A percentile compares a stretch with the other conserved stretches of the same genome.
phyloP scores from a whole-genome alignment of 805 yeast species.

The Saccharomyces mikatae region DNA sequence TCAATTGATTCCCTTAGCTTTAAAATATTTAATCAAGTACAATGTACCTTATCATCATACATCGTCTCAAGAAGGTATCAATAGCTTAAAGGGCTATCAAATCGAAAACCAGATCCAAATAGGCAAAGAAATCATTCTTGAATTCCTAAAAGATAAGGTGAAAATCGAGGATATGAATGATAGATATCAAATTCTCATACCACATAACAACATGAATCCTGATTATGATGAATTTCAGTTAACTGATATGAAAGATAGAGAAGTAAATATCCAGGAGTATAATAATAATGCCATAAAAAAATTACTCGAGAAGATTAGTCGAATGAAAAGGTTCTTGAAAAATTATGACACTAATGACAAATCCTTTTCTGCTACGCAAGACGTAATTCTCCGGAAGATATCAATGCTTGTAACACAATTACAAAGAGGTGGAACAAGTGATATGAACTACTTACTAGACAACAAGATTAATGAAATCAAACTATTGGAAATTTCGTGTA shows the following conservation, averaged over 20 bases:
- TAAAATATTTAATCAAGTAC: neutral
- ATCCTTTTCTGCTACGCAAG: constrained; percentile 2
- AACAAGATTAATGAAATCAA: constrained; percentile 22
- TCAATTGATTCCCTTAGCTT: neutral
- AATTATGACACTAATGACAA: neutral
- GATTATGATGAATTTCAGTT: neutral
- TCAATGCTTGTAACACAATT: constrained; percentile 17
- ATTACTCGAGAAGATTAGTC: constrained; percentile 12
- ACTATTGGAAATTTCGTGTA: constrained; percentile 17
- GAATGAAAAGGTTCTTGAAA: constrained; percentile 16
- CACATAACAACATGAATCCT: neutral
- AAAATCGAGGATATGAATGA: neutral
- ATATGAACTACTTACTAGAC: constrained; percentile 20
- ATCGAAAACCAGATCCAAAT: neutral
- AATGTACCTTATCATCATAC: neutral
- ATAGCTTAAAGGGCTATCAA: neutral
- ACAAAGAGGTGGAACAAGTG: constrained; percentile 15
- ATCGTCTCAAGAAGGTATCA: neutral
- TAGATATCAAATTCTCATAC: neutral
- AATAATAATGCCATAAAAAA: constrained; percentile 1
- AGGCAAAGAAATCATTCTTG: neutral
- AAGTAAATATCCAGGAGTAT: constrained; percentile 1
- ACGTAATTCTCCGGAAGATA: constrained; percentile 14
- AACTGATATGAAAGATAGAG: neutral
- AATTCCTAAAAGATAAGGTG: neutral